These are phyloP conservation scores for Lipomyces yamanashiensis DNA, from an alignment of 805 yeast species.

Conservation along the genomic window DNA sequence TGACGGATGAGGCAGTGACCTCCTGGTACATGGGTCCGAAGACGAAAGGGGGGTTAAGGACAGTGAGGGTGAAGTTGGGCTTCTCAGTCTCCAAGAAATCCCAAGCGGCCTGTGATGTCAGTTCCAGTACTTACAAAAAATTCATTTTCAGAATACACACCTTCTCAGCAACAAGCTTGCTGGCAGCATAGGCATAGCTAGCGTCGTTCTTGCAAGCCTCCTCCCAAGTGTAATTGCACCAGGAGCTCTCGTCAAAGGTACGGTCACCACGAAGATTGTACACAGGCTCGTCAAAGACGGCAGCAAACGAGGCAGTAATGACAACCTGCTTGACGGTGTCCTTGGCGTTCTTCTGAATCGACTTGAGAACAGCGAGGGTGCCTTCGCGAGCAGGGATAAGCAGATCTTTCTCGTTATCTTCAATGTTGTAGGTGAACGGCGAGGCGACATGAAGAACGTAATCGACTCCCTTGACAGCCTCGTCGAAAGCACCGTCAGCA, in stretches of 20 bases:
- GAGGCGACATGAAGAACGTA: slow-evolving; percentile 18
- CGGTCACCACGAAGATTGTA: neutral
- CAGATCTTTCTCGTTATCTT: slow-evolving; percentile 48
- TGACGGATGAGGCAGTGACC: slow-evolving; percentile 41
- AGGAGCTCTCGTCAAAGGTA: neutral
- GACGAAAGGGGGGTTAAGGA: slow-evolving; percentile 42
- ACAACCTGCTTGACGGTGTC: slow-evolving; percentile 52
- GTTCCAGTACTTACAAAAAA: too few species aligned
- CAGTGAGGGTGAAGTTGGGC: slow-evolving; percentile 36
- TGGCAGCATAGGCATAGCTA: slow-evolving; percentile 4
- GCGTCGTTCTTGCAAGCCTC: neutral
- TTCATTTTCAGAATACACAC: too few species aligned
- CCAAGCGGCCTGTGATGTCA: slow-evolving; percentile 54
- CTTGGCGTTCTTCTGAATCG: slow-evolving; percentile 46
- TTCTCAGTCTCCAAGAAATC: slow-evolving; percentile 49
- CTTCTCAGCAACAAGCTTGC: slow-evolving; percentile 14
- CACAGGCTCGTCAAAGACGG: slow-evolving; percentile 33
- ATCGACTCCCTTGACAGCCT: slow-evolving; percentile 11
- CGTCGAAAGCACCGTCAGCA: slow-evolving; percentile 15
- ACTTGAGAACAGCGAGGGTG: slow-evolving; percentile 50
- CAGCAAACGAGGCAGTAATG: slow-evolving; percentile 55
- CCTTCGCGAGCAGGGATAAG: slow-evolving; percentile 56
- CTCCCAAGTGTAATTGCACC: slow-evolving; percentile 5
- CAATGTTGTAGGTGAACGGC: slow-evolving; percentile 29
- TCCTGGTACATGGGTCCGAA: slow-evolving; percentile 41